Base-by-base conservation (phyloP, 2,329 filamentous ascomycete genomes). In the Ciborinia camelliae region DNA sequence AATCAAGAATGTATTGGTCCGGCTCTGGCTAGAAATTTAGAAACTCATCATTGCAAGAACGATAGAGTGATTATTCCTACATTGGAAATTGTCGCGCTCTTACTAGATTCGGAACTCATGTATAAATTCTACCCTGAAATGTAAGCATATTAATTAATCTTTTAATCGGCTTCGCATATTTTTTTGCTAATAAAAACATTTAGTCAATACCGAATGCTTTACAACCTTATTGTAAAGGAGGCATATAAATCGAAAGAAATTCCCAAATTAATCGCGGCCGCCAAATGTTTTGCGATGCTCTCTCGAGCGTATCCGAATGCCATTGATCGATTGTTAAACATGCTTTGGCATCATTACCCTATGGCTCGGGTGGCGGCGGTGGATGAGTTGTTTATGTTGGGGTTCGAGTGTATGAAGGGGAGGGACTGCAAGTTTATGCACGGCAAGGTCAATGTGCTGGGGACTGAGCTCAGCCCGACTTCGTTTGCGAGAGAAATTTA, bases 41-140 rank as follows among this genome's bases (percentile, higher is more conserved):
- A 81, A 79, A 65, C 74, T 74, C 1, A 81, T 81, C 62, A 79
- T 35, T 28, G 84, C 48, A 80, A 79, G 15, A 70, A 76, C 72
- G 92, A 97, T 71, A 84, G 91, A 35, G 82, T 92, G 51, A 76
- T 90, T 0, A 83, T 95, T 28, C 90, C 93, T 0, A 84, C 89
- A 0, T 80, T 99, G 4, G 91, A 96, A 71, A 84, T 93, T 3
- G 74, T 90, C 1, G 88, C 88, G 0, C 96, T 95, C 71, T 77
- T 98, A 39, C 83, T 96, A 75, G 87, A 93, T 78, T 59, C 59
- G 62, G 41, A 28, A 47, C 41, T 58, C 8, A 10, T 58, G 28
- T 35, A 35, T 26, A 9, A 20, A 9, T 7, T 23, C 5, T 32
- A 12, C 4, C 2, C 28, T 1, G 4, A 9, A 4, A 20, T 18